A percentile compares a stretch with the other conserved stretches of the same genome.
Evolutionary conservation across 2,329 filamentous ascomycete genomes (phyloP).

Genomic region (Clarireedia homoeocarpa): DNA sequence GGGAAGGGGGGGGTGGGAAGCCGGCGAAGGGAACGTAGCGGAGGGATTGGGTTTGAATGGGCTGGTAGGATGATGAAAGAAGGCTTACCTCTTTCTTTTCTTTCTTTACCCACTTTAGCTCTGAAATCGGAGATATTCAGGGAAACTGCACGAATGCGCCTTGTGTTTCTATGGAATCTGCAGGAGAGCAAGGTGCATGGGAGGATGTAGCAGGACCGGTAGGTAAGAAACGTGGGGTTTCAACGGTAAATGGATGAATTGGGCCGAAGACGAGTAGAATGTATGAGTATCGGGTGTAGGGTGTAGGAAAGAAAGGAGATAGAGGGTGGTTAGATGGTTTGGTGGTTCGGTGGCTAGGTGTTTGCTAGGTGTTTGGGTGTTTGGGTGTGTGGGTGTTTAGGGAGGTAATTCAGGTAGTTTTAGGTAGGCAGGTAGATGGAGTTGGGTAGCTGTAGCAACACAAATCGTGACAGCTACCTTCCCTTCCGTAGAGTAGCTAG

Average conservation of each 20-base stretch:
- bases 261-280: not conserved
- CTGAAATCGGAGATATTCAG: conserved; percentile 8
- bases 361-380: not conserved
- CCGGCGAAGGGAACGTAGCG: not conserved
- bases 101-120: conserved; percentile 4
- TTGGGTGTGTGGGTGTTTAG: not conserved
- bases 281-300: not conserved
- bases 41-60: not conserved
- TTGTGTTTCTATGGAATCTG: conserved; percentile 10
- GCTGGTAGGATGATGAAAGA: conserved; percentile 4
- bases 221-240: conserved; percentile 7
- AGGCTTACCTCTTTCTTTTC: not conserved
- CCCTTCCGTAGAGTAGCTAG: not conserved
- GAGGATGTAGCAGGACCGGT: not conserved
- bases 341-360: not conserved
- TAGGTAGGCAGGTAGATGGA: not conserved
- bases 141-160: conserved; percentile 7
- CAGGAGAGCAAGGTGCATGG: conserved; percentile 6
- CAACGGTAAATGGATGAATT: not conserved
- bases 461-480: too few relatives aligned
- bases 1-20: not conserved
- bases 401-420: not conserved
- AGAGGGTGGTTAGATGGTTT: not conserved
- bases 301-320: not conserved
- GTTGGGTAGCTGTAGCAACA: not conserved